Percentiles rank a stretch among this genome's conserved stretches.
phyloP scores from a whole-genome alignment of 176 grass and related monocot species.

The Triticum turgidum region DNA sequence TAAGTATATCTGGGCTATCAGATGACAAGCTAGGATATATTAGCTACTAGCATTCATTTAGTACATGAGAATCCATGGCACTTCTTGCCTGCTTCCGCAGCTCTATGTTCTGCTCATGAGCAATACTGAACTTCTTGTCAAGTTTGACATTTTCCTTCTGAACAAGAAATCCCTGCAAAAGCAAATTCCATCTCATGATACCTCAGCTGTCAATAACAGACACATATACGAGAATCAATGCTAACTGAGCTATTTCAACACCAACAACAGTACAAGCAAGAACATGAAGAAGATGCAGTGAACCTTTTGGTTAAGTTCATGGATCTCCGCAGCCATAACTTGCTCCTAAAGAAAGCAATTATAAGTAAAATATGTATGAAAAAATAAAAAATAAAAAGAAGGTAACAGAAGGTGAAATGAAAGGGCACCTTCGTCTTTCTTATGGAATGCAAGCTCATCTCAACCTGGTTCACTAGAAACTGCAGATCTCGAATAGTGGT shows the following conservation, averaged over 20 bases:
- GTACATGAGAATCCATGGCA: not conserved
- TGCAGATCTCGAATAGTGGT: slow-evolving; percentile 28
- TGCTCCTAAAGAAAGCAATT: slow-evolving; percentile 14
- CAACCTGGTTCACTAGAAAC: slow-evolving; percentile 30
- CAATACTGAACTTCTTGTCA: slow-evolving; percentile 22
- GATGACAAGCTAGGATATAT: no score
- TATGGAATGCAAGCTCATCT: slow-evolving; percentile 20
- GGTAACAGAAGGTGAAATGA: not conserved
- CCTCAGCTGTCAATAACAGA: not conserved
- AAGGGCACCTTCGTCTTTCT: slow-evolving; percentile 28
- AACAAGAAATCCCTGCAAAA: slow-evolving; percentile 3
- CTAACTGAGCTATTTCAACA: not conserved
- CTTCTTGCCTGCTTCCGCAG: slow-evolving; percentile 19
- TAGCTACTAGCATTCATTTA: no score
- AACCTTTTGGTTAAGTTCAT: slow-evolving; percentile 33
- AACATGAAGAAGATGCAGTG: not conserved
- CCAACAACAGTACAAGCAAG: not conserved
- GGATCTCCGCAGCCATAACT: slow-evolving; percentile 28
- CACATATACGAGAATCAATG: not conserved
- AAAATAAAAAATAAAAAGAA: not conserved
- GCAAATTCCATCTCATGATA: not conserved
- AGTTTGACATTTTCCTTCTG: slow-evolving; percentile 29
- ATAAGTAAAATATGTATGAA: not conserved
- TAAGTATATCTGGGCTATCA: no score
- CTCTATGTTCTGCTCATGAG: slow-evolving; percentile 19